phyloP scores from a whole-genome alignment of 2,329 filamentous ascomycete genomes.

The Emericellopsis atlantica region DNA sequence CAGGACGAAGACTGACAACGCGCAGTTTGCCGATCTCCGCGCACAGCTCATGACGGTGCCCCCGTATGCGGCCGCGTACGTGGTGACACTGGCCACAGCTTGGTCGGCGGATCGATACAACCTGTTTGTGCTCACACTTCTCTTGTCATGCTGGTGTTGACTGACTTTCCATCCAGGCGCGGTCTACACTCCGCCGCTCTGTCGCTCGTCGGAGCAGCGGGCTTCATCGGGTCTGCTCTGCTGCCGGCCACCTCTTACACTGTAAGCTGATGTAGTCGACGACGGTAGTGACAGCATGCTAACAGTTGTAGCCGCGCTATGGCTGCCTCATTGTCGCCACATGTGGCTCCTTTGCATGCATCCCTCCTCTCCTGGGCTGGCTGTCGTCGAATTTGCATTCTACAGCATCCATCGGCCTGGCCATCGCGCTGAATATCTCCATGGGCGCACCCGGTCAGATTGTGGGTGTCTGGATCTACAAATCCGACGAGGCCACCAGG shows the following conservation, averaged over 20 bases:
- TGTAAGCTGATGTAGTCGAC: constrained; percentile 11
- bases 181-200: constrained; percentile 25
- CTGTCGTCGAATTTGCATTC: constrained; percentile 51
- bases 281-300: constrained; percentile 21
- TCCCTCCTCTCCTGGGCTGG: constrained; percentile 54
- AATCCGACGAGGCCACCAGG: constrained; percentile 38
- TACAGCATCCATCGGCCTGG: constrained; percentile 49
- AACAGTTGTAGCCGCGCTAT: constrained; percentile 38
- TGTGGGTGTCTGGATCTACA: constrained; percentile 61
- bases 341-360: constrained; percentile 51
- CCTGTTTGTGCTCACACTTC: constrained; percentile 10
- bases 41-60: constrained; percentile 52
- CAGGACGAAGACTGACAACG: background rate
- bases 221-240: constrained; percentile 46
- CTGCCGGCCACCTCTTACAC: constrained; percentile 43
- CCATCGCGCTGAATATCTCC: constrained; percentile 54
- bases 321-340: constrained; percentile 54
- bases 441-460: constrained; percentile 56
- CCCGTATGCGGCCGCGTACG: constrained; percentile 44
- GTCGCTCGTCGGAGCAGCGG: constrained; percentile 29
- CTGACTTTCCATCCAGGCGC: constrained; percentile 8
- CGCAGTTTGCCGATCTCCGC: constrained; percentile 22
- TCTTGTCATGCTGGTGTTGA: background rate
- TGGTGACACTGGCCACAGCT: constrained; percentile 21
- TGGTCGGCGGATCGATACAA: constrained; percentile 50